phyloP scores from a whole-genome alignment of 2,329 filamentous ascomycete species.

The Tolypocladium inflatum region DNA sequence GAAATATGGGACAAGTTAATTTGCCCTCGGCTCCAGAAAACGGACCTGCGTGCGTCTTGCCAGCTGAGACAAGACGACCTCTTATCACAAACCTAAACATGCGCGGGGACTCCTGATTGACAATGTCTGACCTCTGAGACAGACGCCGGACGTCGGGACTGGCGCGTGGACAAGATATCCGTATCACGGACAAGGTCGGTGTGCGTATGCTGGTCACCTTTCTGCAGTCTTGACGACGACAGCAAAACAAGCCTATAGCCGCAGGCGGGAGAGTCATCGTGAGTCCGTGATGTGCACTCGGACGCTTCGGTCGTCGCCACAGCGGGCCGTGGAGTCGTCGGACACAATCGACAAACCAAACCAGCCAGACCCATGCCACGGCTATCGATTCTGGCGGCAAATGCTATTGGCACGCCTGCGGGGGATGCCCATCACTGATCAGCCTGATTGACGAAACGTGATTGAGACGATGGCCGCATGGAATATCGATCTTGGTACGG shows the following conservation, averaged over 20 bases:
- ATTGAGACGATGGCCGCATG: neutral
- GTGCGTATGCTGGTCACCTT: neutral
- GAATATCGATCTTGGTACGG: neutral
- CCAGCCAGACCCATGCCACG: neutral
- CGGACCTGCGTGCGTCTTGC: neutral
- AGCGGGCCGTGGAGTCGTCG: neutral
- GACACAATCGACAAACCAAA: neutral
- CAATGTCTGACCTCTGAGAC: neutral
- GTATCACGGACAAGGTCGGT: no score
- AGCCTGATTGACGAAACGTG: neutral
- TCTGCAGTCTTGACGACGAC: neutral
- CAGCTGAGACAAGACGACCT: neutral
- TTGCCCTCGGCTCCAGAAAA: neutral
- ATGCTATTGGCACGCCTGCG: neutral
- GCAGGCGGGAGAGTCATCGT: neutral
- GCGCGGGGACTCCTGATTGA: neutral
- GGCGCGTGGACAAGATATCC: no score
- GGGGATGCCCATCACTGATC: neutral
- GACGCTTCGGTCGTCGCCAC: neutral
- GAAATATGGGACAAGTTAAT: neutral
- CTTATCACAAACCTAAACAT: neutral
- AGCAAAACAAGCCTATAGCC: neutral
- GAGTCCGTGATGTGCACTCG: neutral
- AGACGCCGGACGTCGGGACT: neutral
- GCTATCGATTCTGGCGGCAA: neutral